Conservation (phyloP, 2,329 filamentous ascomycete species). For the Verticillium zaregamsianum region DNA sequence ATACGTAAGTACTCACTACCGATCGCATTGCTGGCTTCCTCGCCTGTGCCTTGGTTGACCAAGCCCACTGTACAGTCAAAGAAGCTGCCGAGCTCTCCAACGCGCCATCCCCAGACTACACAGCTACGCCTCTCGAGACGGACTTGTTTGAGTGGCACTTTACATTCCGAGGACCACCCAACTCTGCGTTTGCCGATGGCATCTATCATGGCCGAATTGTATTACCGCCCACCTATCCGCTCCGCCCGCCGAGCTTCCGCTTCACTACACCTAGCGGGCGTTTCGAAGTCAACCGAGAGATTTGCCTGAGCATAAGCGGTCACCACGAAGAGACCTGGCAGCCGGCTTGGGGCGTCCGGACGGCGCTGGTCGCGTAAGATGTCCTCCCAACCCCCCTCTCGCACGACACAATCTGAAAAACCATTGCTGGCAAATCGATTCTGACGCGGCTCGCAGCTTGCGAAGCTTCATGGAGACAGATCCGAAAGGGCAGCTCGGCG, state of each 20-base stretch:
- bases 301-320: conserved; percentile 88
- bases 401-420: too few species aligned
- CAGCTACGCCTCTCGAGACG: conserved; percentile 76
- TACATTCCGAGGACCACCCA: conserved; percentile 84
- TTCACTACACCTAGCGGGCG: conserved; percentile 88
- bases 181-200: conserved; percentile 72
- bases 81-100: conserved; percentile 84
- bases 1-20: conserved; percentile 55
- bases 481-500: conserved; percentile 82
- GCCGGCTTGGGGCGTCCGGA: conserved; percentile 94
- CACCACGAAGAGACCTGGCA: conserved; percentile 99
- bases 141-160: conserved; percentile 99
- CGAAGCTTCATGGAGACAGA: conserved; percentile 92
- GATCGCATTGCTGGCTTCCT: conserved; percentile 6
- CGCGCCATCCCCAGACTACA: conserved; percentile 79
- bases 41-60: background rate
- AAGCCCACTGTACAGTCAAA: conserved; percentile 54
- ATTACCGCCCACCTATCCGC: conserved; percentile 82
- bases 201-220: conserved; percentile 96
- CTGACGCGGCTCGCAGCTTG: conserved; percentile 40
- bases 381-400: background rate
- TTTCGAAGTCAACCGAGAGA: conserved; percentile 95
- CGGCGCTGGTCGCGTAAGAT: conserved; percentile 64
- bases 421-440: too few species aligned
- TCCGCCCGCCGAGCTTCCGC: conserved; percentile 91